Evolutionary conservation across 2,329 filamentous ascomycete species (phyloP).

Genomic region (Penicillium corylophilum): DNA sequence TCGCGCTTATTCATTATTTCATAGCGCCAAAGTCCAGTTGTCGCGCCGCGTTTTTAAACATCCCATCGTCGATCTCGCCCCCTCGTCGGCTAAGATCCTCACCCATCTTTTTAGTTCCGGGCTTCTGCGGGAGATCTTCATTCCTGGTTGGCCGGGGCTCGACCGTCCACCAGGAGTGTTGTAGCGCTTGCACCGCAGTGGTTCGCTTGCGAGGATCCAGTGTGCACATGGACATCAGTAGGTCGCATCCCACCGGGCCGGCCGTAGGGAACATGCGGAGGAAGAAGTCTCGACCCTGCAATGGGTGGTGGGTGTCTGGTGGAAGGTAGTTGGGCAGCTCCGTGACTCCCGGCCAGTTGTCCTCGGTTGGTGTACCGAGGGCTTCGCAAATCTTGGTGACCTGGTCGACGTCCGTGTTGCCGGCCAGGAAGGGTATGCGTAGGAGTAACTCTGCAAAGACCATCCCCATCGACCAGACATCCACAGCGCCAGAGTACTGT

Average conservation of each 20-base stretch:
- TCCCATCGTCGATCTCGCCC: slow-evolving; percentile 66
- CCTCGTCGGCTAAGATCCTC: slow-evolving; percentile 77
- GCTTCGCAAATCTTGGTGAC: slow-evolving; percentile 78
- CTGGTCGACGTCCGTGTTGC: slow-evolving; percentile 82
- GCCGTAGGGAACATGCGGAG: slow-evolving; percentile 74
- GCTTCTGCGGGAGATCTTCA: slow-evolving; percentile 76
- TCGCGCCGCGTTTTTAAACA: slow-evolving; percentile 71
- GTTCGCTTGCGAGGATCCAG: slow-evolving; percentile 85
- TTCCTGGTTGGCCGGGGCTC: slow-evolving; percentile 81
- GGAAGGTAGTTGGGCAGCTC: slow-evolving; percentile 78
- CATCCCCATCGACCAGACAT: slow-evolving; percentile 89
- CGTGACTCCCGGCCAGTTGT: slow-evolving; percentile 91
- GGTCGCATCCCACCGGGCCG: slow-evolving; percentile 78
- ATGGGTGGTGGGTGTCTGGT: slow-evolving; percentile 58
- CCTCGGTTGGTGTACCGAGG: slow-evolving; percentile 87
- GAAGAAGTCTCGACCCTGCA: slow-evolving; percentile 69
- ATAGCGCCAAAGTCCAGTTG: slow-evolving; percentile 72
- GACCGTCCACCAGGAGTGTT: slow-evolving; percentile 81
- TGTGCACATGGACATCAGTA: slow-evolving; percentile 79
- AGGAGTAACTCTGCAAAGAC: slow-evolving; percentile 91
- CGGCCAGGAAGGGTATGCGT: slow-evolving; percentile 78
- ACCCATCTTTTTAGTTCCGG: slow-evolving; percentile 71
- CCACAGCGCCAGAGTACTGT: slow-evolving; percentile 86
- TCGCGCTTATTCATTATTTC: slow-evolving; percentile 23
- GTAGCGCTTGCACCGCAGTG: slow-evolving; percentile 72